Conservation (phyloP, 2,329 filamentous ascomycete genomes). For the Ramichloridium luteum region DNA sequence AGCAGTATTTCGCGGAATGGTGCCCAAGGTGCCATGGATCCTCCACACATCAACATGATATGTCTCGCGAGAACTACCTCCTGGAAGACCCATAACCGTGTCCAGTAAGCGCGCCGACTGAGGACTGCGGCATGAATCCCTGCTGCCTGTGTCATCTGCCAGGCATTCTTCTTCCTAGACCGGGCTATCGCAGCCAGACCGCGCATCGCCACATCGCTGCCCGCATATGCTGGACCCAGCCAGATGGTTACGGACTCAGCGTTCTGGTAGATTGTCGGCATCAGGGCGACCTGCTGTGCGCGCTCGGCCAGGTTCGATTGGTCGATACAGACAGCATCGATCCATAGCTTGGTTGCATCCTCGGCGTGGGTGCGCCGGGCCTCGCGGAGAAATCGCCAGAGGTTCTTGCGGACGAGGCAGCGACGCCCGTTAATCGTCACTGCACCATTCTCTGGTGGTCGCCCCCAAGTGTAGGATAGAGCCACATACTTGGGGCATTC, state of each 20-base stretch:
- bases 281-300: constrained; percentile 6
- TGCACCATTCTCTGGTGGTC: background rate
- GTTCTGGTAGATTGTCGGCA: constrained; percentile 7
- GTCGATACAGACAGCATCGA: constrained; percentile 12
- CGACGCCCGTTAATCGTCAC: constrained; percentile 5
- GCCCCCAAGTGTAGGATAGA: constrained; percentile 10
- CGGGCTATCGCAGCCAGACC: background rate
- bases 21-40: background rate
- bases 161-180: background rate
- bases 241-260: constrained; percentile 6
- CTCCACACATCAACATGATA: constrained; percentile 3
- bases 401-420: constrained; percentile 6
- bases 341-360: constrained; percentile 4
- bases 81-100: constrained; percentile 6
- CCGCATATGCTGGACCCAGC: constrained; percentile 5
- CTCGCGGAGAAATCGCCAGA: constrained; percentile 7
- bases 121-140: background rate
- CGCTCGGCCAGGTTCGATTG: constrained; percentile 8
- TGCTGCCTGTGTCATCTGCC: background rate
- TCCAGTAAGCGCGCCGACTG: constrained; percentile 6
- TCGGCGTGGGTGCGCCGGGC: background rate
- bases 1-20: background rate
- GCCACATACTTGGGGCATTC: constrained; percentile 6
- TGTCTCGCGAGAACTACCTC: constrained; percentile 4
- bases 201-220: constrained; percentile 7